Evolutionary conservation across 2,329 filamentous ascomycete genomes (phyloP), one percentile per base, ranked within the genome.

Genomic region (Beauveria scarabaeidicola): DNA sequence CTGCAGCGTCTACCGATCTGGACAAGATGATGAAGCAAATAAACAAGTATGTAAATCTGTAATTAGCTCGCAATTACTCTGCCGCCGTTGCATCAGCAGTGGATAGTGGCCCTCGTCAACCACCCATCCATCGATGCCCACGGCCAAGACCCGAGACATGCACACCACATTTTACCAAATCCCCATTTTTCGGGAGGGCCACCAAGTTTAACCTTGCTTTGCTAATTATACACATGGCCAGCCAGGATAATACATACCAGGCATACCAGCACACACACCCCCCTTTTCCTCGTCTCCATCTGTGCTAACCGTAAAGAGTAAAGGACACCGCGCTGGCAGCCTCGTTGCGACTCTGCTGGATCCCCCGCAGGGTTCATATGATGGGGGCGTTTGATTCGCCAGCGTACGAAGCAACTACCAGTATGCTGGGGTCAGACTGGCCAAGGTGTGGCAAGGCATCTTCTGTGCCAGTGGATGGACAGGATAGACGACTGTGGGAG

Each of bases 281-380:
- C 11, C 54, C 23, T 13, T 11, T 8, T 32, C 6, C 17, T 17
- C 25, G 2, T 25, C 27, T 15, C 44, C 29, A 10, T 27, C n/a
- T 13, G 19, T n/a, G 11, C 55, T 58, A 58, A 36, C 55, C n/a
- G n/a, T 10, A 52, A 52, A 21, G 0, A 38, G 55, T 23, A 19
- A 58, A 58, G 46, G 55, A 58, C 55, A 58, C 55, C 55, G 55
- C 55, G 55, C 47, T 58, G 55, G 29, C 55, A 58, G 55, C 55
- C 55, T 51, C 44, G 55, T 17, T 41, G 32, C 32, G 15, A 41
- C 54, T 29, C 44, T 57, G 17, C 41, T 5, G 23, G 19, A 5
- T 3, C 53, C n/a, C 50, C 23, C 52, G n/a, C 21, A 17, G 32
- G 41, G 17, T 46, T 29, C 41, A 57, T 21, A 17, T 19, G 15